Evolutionary conservation across 345 rosid genomes (phyloP).

Genomic region (Combretum micranthum): DNA sequence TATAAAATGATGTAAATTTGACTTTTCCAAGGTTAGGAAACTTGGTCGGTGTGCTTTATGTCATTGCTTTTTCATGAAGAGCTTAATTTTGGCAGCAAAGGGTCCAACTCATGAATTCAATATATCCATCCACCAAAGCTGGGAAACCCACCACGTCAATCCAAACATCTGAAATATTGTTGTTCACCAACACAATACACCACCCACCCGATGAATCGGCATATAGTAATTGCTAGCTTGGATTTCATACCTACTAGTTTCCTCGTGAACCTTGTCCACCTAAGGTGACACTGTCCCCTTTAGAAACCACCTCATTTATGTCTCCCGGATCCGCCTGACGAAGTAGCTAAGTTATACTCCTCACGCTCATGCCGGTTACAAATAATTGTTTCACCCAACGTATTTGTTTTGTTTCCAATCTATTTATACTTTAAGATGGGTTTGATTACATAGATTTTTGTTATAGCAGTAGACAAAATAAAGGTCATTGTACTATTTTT

Average conservation of each 20-base stretch:
- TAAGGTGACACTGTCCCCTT: not conserved
- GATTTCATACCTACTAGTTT: not conserved
- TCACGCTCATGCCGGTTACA: too few species aligned
- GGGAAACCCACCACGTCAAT: slow-evolving; percentile 6
- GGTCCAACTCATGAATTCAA: not conserved
- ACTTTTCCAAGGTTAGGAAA: not conserved
- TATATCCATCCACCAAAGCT: slow-evolving; percentile 9
- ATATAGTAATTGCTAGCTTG: not conserved
- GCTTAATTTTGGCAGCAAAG: slow-evolving; percentile 4
- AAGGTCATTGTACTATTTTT: too few species aligned
- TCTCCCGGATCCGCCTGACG: too few species aligned
- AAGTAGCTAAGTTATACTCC: too few species aligned
- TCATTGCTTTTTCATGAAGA: slow-evolving; percentile 5
- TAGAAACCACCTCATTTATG: not conserved
- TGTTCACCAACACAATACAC: slow-evolving; percentile 3
- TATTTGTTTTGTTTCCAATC: too few species aligned
- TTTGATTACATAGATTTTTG: too few species aligned
- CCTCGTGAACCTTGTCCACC: slow-evolving; percentile 6
- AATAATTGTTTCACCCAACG: too few species aligned
- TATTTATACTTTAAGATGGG: too few species aligned
- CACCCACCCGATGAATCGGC: not conserved
- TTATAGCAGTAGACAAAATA: too few species aligned
- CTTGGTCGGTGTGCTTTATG: not conserved
- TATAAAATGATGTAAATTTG: too few species aligned
- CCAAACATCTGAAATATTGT: not conserved